Conservation (phyloP, 371 early-diverging fungal genomes). For the Mortierella sp. region DNA sequence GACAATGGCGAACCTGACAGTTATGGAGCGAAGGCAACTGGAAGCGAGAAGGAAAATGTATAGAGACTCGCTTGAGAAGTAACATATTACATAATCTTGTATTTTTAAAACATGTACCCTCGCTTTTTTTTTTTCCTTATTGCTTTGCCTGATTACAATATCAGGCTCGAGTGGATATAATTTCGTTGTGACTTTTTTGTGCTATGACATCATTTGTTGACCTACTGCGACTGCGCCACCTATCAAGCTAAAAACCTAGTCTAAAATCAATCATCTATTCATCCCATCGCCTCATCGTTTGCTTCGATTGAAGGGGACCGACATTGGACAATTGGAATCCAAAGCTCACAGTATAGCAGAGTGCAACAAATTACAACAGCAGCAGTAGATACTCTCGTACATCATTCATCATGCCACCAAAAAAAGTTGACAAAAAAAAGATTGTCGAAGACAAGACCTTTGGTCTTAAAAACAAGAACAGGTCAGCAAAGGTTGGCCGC, state of each 20-base stretch:
- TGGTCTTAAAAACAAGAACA: conserved; percentile 98
- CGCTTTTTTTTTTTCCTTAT: too few relatives aligned
- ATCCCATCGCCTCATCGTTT: not conserved
- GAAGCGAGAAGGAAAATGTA: conserved; percentile 34
- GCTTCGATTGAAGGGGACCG: not conserved
- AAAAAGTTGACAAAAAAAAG: conserved; percentile 87
- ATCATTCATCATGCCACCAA: conserved; percentile 79
- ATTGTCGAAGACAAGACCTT: conserved; percentile 97
- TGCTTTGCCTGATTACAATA: not conserved
- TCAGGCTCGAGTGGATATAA: too few relatives aligned
- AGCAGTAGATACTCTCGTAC: not conserved
- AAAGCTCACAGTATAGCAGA: too few relatives aligned
- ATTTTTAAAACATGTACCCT: not conserved
- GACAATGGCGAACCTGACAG: conserved; percentile 3
- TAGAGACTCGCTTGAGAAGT: conserved; percentile 19
- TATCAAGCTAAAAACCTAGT: not conserved
- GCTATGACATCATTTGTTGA: not conserved
- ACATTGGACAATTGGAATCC: not conserved
- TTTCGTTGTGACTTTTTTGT: too few relatives aligned
- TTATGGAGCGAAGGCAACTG: conserved; percentile 31
- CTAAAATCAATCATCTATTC: not conserved
- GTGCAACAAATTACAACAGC: too few relatives aligned
- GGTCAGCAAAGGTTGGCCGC: conserved; percentile 86
- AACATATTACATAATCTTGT: not conserved
- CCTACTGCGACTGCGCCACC: not conserved